A percentile compares a stretch with the other conserved stretches of the same genome.
These are phyloP conservation scores for Parsonsia alboflavescens DNA, from an alignment of 257 asterid species.

Conservation along the genomic window DNA sequence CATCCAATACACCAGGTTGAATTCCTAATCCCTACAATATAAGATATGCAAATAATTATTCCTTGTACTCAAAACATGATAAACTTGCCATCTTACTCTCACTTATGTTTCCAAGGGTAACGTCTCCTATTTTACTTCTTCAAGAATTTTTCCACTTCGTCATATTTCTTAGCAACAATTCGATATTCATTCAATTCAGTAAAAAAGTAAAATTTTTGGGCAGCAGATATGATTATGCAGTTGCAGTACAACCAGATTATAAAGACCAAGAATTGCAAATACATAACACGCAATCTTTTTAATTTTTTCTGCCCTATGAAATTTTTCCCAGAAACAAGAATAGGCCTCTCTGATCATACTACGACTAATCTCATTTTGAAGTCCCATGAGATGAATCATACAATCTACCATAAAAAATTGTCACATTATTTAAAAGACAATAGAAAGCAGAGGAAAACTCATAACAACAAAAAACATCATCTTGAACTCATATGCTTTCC, in stretches of 20 bases:
- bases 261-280: not conserved
- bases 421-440: not conserved
- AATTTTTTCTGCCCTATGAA: not conserved
- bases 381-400: not conserved
- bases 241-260: not conserved
- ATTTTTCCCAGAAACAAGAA: not conserved
- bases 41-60: conserved; percentile 12
- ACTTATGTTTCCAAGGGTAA: not conserved
- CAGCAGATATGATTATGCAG: not conserved
- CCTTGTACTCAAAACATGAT: not conserved
- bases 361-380: not conserved
- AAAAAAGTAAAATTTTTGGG: not conserved
- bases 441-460: not conserved
- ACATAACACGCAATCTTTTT: not conserved
- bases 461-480: not conserved
- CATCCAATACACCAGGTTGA: conserved; percentile 88
- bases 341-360: not conserved
- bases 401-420: not conserved
- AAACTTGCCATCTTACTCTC: not conserved
- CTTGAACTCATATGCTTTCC: not conserved
- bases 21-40: conserved; percentile 70
- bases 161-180: not conserved
- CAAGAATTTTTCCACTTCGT: not conserved
- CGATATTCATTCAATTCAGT: not conserved
- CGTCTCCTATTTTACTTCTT: not conserved